phyloP scores from a whole-genome alignment of 2,329 filamentous ascomycete genomes.

The Ascochyta clinopodiicola region DNA sequence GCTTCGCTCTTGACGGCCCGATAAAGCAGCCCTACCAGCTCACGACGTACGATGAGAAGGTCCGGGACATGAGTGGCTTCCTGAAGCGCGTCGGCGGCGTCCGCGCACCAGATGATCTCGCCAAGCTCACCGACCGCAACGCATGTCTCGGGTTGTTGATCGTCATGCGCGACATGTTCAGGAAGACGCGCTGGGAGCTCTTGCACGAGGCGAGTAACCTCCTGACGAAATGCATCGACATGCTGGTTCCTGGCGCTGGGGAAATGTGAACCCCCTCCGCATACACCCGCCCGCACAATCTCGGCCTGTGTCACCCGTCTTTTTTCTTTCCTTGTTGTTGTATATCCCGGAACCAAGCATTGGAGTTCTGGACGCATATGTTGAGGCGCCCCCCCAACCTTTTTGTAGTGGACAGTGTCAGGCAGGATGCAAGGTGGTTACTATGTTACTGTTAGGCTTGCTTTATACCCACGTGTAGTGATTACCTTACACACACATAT shows the following conservation, averaged over 20 bases:
- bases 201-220: conserved; percentile 84
- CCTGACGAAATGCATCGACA: conserved; percentile 79
- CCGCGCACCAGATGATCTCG: conserved; percentile 77
- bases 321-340: neutral
- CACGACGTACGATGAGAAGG: conserved; percentile 67
- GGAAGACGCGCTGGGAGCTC: conserved; percentile 86
- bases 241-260: conserved; percentile 51
- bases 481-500: too few species aligned
- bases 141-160: conserved; percentile 81
- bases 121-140: conserved; percentile 76
- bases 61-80: conserved; percentile 80
- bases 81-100: conserved; percentile 75
- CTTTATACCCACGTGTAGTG: too few species aligned
- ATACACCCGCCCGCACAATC: too few species aligned
- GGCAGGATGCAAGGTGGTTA: too few species aligned
- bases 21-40: conserved; percentile 63
- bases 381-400: too few species aligned
- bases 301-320: neutral
- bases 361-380: neutral
- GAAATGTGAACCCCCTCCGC: neutral
- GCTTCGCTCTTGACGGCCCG: conserved; percentile 85
- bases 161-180: conserved; percentile 81
- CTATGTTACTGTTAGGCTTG: too few species aligned
- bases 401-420: too few species aligned
- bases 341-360: neutral